Conservation (phyloP, 495 filamentous ascomycete genomes). For the Penicillium taxi region DNA sequence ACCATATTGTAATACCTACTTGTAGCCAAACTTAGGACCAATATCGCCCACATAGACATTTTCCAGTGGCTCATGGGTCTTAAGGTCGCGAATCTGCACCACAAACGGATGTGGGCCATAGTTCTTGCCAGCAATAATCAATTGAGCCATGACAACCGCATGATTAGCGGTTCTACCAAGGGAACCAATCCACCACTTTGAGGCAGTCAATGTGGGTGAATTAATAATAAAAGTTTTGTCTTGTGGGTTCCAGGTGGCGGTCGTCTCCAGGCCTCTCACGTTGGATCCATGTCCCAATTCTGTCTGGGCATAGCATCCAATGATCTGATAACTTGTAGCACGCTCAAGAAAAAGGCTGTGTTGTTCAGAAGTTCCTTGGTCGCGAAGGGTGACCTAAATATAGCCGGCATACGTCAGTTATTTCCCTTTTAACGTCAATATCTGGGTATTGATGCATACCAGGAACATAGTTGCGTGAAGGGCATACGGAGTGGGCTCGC, state of each 20-base stretch:
- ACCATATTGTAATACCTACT: constrained; percentile 19
- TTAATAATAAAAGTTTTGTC: constrained; percentile 64
- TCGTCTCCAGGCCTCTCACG: constrained; percentile 66
- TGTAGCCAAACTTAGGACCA: constrained; percentile 66
- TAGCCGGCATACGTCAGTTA: constrained; percentile 5
- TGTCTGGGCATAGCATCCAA: constrained; percentile 73
- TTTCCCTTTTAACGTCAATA: not conserved
- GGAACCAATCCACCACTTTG: constrained; percentile 76
- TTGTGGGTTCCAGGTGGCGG: constrained; percentile 56
- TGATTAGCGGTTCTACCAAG: constrained; percentile 65
- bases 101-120: constrained; percentile 71
- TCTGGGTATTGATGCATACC: constrained; percentile 21
- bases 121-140: constrained; percentile 53
- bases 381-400: constrained; percentile 52
- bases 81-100: constrained; percentile 61
- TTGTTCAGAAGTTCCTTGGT: constrained; percentile 63
- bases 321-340: constrained; percentile 55
- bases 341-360: constrained; percentile 57
- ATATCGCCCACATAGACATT: constrained; percentile 66
- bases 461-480: constrained; percentile 63
- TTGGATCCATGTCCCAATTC: constrained; percentile 70
- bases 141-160: constrained; percentile 67
- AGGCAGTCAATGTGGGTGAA: constrained; percentile 57
- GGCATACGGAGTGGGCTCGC: constrained; percentile 59
- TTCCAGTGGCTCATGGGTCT: constrained; percentile 62